phyloP scores from a whole-genome alignment of 495 filamentous ascomycete species.

The Neurospora sp. region DNA sequence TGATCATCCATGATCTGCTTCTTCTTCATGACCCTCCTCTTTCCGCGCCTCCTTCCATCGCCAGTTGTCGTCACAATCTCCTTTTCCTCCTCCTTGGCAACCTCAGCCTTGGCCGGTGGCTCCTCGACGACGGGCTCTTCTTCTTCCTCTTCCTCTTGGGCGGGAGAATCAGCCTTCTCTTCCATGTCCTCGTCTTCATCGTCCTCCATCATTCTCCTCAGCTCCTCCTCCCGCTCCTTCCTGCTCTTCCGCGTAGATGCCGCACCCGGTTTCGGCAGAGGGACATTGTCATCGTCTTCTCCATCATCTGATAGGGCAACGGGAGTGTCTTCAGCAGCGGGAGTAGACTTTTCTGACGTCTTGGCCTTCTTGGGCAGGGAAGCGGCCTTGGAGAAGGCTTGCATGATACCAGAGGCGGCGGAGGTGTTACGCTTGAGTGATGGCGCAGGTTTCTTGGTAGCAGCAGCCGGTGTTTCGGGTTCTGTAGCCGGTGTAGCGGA shows the following conservation, averaged over 20 bases:
- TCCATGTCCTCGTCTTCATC: constrained; percentile 46
- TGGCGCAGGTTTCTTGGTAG: constrained; percentile 30
- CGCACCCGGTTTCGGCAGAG: constrained; percentile 25
- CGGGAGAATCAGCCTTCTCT: constrained; percentile 9
- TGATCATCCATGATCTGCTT: constrained; percentile 85
- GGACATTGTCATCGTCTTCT: constrained; percentile 48
- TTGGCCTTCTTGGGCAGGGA: constrained; percentile 48
- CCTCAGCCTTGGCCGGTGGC: constrained; percentile 20
- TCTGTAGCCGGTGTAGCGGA: constrained; percentile 13
- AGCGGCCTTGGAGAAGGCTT: constrained; percentile 75
- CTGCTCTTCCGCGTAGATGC: constrained; percentile 42
- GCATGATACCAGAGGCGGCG: constrained; percentile 53
- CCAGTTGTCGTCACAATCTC: constrained; percentile 45
- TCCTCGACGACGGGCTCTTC: constrained; percentile 24
- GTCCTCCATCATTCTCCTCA: constrained; percentile 83
- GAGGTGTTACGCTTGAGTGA: constrained; percentile 46
- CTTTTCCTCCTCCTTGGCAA: constrained; percentile 37
- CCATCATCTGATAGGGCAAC: constrained; percentile 63
- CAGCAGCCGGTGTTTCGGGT: constrained; percentile 15
- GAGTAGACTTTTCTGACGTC: constrained; percentile 32
- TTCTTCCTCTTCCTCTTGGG: constrained; percentile 10
- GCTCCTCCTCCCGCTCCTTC: constrained; percentile 60
- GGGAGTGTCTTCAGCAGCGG: constrained; percentile 44
- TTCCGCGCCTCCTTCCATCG: constrained; percentile 66
- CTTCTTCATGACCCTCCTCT: constrained; percentile 80